These are phyloP conservation scores for Trichoderma semiorbis DNA, from an alignment of 2,329 filamentous ascomycete genomes.

Conservation along the genomic window DNA sequence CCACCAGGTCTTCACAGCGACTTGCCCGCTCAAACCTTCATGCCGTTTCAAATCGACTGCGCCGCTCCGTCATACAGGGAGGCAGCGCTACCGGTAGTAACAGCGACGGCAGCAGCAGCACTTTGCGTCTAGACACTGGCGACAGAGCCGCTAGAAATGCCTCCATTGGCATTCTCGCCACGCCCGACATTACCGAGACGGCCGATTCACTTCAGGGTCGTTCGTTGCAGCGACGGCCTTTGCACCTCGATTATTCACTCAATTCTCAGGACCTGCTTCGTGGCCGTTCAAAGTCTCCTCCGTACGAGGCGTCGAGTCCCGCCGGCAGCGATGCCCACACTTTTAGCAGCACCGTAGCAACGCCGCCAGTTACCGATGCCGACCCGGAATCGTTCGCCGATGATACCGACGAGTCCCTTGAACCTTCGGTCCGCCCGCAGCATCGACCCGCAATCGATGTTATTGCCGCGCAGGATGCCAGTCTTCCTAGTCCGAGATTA, in stretches of 20 bases:
- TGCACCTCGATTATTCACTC: constrained; percentile 40
- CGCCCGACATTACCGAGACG: constrained; percentile 56
- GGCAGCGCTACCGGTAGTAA: constrained; percentile 14
- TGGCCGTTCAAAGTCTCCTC: constrained; percentile 32
- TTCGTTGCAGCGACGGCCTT: constrained; percentile 38
- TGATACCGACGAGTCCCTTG: constrained; percentile 49
- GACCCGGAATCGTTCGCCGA: constrained; percentile 61
- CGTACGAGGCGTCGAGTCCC: constrained; percentile 50
- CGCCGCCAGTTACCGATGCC: constrained; percentile 71
- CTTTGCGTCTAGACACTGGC: constrained; percentile 24
- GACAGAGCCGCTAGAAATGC: constrained; percentile 27
- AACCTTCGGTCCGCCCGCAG: constrained; percentile 45
- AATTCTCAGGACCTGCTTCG: constrained; percentile 45
- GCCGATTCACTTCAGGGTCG: constrained; percentile 30
- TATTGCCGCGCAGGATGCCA: constrained; percentile 77
- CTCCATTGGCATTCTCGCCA: constrained; percentile 44
- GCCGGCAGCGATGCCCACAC: constrained; percentile 53
- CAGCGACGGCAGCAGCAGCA: constrained; percentile 6
- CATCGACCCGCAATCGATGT: constrained; percentile 60
- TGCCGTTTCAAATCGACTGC: constrained; percentile 34
- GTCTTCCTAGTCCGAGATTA: constrained; percentile 87
- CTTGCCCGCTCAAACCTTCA: constrained; percentile 29
- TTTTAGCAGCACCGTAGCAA: constrained; percentile 64
- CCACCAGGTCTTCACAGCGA: constrained; percentile 26
- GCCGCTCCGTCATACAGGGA: constrained; percentile 33